Percentiles rank a stretch among this genome's conserved stretches.
Conservation (phyloP, 73 alveolate genomes). For the Paramecium caudatum region DNA sequence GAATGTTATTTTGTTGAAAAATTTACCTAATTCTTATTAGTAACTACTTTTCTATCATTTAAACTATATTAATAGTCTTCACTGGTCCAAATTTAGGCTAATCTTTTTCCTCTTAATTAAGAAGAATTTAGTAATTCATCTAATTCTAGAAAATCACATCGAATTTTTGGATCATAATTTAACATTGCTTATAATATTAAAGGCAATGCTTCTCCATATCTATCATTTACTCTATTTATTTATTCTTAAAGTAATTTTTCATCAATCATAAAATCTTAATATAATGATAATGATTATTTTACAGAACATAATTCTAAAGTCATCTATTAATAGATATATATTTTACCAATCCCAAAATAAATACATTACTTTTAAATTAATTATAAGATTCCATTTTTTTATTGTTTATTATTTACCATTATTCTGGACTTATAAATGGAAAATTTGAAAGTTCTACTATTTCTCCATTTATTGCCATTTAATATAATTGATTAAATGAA, state of each 20-base stretch:
- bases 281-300: neutral
- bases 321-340: neutral
- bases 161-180: neutral
- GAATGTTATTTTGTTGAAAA: slow-evolving; percentile 21
- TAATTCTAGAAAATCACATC: slow-evolving; percentile 51
- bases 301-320: slow-evolving; percentile 41
- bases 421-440: slow-evolving; percentile 48
- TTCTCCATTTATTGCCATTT: neutral
- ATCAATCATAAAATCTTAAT: slow-evolving; percentile 17
- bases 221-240: neutral
- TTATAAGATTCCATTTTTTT: slow-evolving; percentile 22
- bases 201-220: neutral
- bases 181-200: slow-evolving; percentile 37
- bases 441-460: neutral
- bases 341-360: slow-evolving; percentile 36
- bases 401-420: neutral
- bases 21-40: neutral
- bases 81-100: neutral
- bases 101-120: neutral
- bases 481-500: neutral
- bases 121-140: slow-evolving; percentile 32
- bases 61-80: slow-evolving; percentile 52
- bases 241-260: neutral
- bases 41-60: neutral
- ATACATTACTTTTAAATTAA: slow-evolving; percentile 24